These are phyloP conservation scores for Coccomyxa sp. DNA, from an alignment of 139 green algal genomes.

Conservation along the genomic window DNA sequence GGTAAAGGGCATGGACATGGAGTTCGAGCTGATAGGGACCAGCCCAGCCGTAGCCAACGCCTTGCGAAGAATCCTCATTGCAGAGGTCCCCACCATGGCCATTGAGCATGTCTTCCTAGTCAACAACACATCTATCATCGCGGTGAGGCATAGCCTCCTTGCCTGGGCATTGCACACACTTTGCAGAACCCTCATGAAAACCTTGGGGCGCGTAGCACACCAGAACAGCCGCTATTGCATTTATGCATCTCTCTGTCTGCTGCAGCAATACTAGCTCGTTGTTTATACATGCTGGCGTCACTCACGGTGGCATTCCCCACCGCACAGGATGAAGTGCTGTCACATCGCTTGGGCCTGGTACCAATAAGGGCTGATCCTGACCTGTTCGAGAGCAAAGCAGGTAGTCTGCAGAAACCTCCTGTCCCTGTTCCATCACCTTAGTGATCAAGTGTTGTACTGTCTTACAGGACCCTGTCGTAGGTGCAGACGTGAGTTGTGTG, in stretches of 20 bases:
- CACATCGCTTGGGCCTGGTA: conserved; percentile 90
- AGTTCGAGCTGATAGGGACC: conserved; percentile 91
- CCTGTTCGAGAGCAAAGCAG: conserved; percentile 64
- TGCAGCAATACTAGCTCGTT: background rate
- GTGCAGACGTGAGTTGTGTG: no score
- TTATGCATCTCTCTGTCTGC: background rate
- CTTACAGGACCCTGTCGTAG: no score
- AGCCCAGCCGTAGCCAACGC: conserved; percentile 90
- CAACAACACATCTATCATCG: conserved; percentile 96
- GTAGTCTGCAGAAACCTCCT: no score
- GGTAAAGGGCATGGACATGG: conserved; percentile 52
- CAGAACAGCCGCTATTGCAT: background rate
- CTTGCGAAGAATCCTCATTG: conserved; percentile 89
- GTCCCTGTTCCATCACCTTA: no score
- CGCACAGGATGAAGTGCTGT: conserved; percentile 86
- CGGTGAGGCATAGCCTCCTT: no score
- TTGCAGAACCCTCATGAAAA: background rate
- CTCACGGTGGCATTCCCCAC: background rate
- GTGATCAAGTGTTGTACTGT: no score
- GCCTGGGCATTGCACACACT: no score
- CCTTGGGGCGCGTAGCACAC: background rate
- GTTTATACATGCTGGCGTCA: background rate
- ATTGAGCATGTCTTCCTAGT: conserved; percentile 97
- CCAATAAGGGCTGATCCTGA: conserved; percentile 79
- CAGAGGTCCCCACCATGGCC: conserved; percentile 94